A percentile compares a stretch with the other conserved stretches of the same genome.
phyloP scores from a whole-genome alignment of 1,284 basidiomycete genomes.

The Somion occarium region DNA sequence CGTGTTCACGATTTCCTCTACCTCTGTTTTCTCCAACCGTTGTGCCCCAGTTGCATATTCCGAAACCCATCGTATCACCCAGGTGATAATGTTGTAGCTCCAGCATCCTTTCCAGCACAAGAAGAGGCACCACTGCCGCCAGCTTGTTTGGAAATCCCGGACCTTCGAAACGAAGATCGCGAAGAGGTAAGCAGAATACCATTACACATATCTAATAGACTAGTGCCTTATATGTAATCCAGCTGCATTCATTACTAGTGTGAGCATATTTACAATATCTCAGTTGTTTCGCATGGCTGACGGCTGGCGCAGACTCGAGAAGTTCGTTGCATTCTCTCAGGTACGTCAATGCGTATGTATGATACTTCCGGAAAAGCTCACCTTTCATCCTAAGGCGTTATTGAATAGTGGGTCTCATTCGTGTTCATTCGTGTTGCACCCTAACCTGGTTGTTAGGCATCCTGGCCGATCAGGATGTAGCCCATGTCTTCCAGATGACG shows the following conservation, averaged over 20 bases:
- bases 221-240: not conserved
- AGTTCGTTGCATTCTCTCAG: conserved; percentile 61
- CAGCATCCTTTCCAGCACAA: conserved; percentile 25
- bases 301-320: conserved; percentile 44
- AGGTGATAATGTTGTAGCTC: conserved; percentile 39
- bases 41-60: conserved; percentile 36
- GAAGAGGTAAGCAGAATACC: conserved; percentile 43
- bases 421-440: not conserved
- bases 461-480: conserved; percentile 39
- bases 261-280: no score
- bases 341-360: conserved; percentile 24
- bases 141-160: conserved; percentile 14
- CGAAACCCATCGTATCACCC: conserved; percentile 32
- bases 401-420: not conserved
- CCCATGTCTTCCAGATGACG: conserved; percentile 52
- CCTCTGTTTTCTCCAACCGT: not conserved
- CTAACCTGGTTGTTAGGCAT: conserved; percentile 29
- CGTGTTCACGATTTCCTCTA: conserved; percentile 6
- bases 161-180: conserved; percentile 36
- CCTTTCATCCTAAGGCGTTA: not conserved
- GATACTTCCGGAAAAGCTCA: not conserved
- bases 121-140: conserved; percentile 9
- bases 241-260: conserved; percentile 57
- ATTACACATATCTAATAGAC: no score
- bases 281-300: no score